Evolutionary conservation across 345 rosid species (phyloP), one percentile per base, ranked within the genome.

Genomic region (Eucalyptus polyanthemos): DNA sequence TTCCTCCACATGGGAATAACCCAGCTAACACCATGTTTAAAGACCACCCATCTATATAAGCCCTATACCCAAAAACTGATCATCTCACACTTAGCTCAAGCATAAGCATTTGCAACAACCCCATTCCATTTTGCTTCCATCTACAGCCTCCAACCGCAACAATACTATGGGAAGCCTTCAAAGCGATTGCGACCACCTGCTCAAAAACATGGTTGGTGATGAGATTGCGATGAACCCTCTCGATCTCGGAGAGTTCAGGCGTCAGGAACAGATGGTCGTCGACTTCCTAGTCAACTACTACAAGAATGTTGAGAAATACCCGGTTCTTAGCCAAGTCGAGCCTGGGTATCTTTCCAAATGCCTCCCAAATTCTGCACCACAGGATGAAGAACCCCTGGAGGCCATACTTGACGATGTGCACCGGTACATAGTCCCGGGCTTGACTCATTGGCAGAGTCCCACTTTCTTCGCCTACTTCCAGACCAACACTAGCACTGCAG

Each of bases 401-500:
- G 69, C 89, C 6, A 92, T 94, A 62, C 90, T 93, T 80, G 87
- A 88, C 4, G 95, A 93, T 87, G 87, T 94, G 14, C 69, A 87
- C 13, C 83, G 88, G 7, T 89, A 87, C 27, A 91, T 94, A 12
- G 44, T 94, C 42, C 96, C 93, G 2, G 93, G 94, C 25, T 88
- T 94, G 31, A 93, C 96, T 6, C 94, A 93, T 25, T 93, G 94
- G 95, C 93, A 91, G 51, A 92, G 93, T 81, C 94, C 95, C 22
- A 86, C 56, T n/a, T 92, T 88, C 89, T 93, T 93, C n/a, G 95
- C 91, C 6, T 93, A 90, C 90, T 94, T 90, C 88, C 93, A 88
- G 6, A 53, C 89, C 16, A 89, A 88, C 22, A 80, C 50, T 3
- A 93, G 93, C 90, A 89, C 44, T 17, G 93, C 93, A 3, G 92